Conservation (phyloP, 768 basidiomycete species). For the Lentinula edodes region DNA sequence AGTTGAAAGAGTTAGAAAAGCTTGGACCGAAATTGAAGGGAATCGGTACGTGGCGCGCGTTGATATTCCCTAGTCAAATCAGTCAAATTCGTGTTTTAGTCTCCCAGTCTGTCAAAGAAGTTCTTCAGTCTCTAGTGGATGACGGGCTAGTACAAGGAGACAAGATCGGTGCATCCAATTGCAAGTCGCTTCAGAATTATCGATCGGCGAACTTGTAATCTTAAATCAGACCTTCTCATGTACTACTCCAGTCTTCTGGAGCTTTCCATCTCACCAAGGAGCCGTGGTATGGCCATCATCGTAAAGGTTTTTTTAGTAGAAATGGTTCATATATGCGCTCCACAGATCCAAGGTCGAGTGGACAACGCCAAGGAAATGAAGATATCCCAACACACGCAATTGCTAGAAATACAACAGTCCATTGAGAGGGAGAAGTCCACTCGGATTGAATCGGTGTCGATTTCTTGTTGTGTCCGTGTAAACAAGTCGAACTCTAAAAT, state of each 20-base stretch:
- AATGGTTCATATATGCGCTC: slow-evolving; percentile 1
- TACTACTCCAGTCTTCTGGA: slow-evolving; percentile 75
- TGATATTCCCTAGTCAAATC: background rate
- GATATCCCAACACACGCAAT: slow-evolving; percentile 35
- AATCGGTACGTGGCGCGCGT: slow-evolving; percentile 49
- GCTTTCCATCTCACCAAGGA: slow-evolving; percentile 87
- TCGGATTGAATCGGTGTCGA: slow-evolving; percentile 53
- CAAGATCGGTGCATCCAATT: slow-evolving; percentile 94
- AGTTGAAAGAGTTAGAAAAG: slow-evolving; percentile 90
- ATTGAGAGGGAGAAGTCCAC: slow-evolving; percentile 47
- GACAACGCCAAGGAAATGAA: slow-evolving; percentile 43
- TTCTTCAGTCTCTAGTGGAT: slow-evolving; percentile 80
- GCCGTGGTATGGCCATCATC: slow-evolving; percentile 45
- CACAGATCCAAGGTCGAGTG: slow-evolving; percentile 55
- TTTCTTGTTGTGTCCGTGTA: background rate
- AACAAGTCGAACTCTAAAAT: background rate
- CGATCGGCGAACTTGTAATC: background rate
- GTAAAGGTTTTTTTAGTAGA: background rate
- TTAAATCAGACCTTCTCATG: background rate
- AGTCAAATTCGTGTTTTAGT: slow-evolving; percentile 36
- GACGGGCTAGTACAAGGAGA: slow-evolving; percentile 83
- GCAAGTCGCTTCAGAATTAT: slow-evolving; percentile 38
- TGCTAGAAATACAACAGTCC: slow-evolving; percentile 40
- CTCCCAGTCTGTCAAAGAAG: slow-evolving; percentile 88
- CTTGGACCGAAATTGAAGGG: slow-evolving; percentile 85